Conservation (phyloP, 768 basidiomycete species). For the Hygrophorus pudorinus region DNA sequence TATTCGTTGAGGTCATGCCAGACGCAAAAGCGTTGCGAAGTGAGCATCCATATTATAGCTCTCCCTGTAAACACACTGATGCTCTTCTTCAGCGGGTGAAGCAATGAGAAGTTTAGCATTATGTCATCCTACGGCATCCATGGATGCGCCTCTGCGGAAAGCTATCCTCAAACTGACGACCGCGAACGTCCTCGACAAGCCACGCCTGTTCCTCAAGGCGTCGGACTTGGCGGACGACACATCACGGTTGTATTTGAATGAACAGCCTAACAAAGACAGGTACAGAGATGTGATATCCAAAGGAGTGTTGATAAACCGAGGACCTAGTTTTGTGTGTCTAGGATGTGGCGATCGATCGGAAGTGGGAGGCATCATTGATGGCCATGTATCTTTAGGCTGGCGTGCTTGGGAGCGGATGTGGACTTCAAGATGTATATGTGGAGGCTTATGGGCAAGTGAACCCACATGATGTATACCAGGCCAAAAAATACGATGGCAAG, state of each 20-base stretch:
- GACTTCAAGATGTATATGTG: slow-evolving; percentile 56
- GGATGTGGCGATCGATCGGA: slow-evolving; percentile 56
- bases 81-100: slow-evolving; percentile 35
- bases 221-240: slow-evolving; percentile 60
- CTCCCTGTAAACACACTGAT: slow-evolving; percentile 5
- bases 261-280: slow-evolving; percentile 22
- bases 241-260: slow-evolving; percentile 29
- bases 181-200: slow-evolving; percentile 48
- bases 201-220: slow-evolving; percentile 64
- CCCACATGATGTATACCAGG: not conserved
- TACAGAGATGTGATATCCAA: slow-evolving; percentile 61
- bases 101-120: slow-evolving; percentile 42
- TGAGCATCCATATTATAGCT: slow-evolving; percentile 12
- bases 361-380: slow-evolving; percentile 23
- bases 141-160: slow-evolving; percentile 32
- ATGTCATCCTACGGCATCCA: slow-evolving; percentile 44
- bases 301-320: slow-evolving; percentile 32
- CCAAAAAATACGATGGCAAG: slow-evolving; percentile 13
- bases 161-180: slow-evolving; percentile 36
- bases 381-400: slow-evolving; percentile 35
- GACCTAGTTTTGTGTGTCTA: slow-evolving; percentile 36
- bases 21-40: slow-evolving; percentile 25
- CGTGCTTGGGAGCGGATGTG: slow-evolving; percentile 56
- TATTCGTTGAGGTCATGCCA: slow-evolving; percentile 31
- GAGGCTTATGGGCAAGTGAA: slow-evolving; percentile 43